These are phyloP conservation scores for Solanum clarkiae DNA, from an alignment of 257 asterid species.

Conservation along the genomic window DNA sequence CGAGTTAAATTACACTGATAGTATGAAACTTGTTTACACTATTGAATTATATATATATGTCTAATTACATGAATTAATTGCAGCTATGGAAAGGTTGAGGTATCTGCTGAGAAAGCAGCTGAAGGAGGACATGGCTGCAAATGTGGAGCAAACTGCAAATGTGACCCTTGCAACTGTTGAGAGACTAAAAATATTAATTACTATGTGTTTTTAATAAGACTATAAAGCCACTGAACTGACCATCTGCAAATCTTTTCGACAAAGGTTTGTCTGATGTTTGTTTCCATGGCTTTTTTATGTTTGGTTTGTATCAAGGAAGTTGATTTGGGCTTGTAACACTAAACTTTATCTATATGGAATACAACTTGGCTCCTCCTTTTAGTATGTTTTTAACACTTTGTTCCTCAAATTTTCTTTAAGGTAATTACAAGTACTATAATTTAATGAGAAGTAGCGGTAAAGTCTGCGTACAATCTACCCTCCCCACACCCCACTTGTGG, in stretches of 20 bases:
- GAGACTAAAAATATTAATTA: background rate
- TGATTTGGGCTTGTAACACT: background rate
- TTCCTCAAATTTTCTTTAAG: background rate
- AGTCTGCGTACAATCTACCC: no score
- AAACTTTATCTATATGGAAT: background rate
- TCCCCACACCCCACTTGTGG: no score
- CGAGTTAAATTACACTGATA: no score
- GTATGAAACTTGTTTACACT: background rate
- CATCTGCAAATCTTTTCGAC: background rate
- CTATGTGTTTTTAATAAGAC: background rate
- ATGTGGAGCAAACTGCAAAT: slow-evolving; percentile 23
- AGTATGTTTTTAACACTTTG: background rate
- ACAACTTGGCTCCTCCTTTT: background rate
- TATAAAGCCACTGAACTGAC: background rate
- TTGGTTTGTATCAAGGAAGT: background rate
- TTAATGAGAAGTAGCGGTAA: no score
- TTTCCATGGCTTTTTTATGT: background rate
- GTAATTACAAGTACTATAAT: background rate
- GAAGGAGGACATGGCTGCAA: slow-evolving; percentile 30
- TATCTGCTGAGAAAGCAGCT: slow-evolving; percentile 13
- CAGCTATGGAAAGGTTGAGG: background rate
- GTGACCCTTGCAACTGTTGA: slow-evolving; percentile 31
- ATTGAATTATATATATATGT: background rate
- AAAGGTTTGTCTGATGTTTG: background rate
- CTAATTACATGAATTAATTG: background rate